phyloP scores from a whole-genome alignment of 768 basidiomycete species.

The Paxillus ammoniavirescens region DNA sequence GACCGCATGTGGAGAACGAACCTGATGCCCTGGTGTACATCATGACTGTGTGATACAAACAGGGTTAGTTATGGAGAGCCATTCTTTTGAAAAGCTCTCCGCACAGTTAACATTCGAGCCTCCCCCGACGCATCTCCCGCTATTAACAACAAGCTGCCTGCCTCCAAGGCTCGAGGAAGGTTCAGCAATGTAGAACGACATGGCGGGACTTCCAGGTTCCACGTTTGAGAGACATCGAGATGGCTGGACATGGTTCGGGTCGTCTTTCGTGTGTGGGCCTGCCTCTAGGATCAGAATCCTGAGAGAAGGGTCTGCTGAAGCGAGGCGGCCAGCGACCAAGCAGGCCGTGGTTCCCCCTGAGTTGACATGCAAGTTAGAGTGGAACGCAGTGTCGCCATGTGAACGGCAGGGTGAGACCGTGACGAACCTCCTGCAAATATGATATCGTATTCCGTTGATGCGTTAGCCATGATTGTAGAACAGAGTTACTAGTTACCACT shows the following conservation, averaged over 20 bases:
- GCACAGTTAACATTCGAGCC: constrained; percentile 50
- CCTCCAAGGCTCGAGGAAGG: constrained; percentile 14
- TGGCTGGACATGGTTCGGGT: constrained; percentile 20
- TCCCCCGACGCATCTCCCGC: constrained; percentile 29
- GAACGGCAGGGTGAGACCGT: not conserved
- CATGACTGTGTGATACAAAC: constrained; percentile 25
- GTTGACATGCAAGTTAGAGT: not conserved
- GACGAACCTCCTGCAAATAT: constrained; percentile 56
- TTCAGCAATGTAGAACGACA: constrained; percentile 15
- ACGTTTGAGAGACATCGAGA: constrained; percentile 22
- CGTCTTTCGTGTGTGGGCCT: constrained; percentile 24
- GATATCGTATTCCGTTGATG: constrained; percentile 38
- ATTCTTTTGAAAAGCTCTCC: constrained; percentile 8
- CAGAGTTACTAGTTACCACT: not conserved
- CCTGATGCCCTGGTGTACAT: constrained; percentile 57
- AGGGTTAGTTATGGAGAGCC: not conserved
- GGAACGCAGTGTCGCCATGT: not conserved
- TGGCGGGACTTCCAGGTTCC: constrained; percentile 14
- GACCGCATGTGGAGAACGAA: not conserved
- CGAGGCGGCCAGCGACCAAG: too few species aligned
- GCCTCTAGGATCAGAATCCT: not conserved
- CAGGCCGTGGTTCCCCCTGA: constrained; percentile 32
- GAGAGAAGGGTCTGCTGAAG: too few species aligned
- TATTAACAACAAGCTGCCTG: constrained; percentile 14
- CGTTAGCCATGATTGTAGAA: constrained; percentile 8